phyloP scores from a whole-genome alignment of 108 stramenopile species.

The Bacterosira constricta region DNA sequence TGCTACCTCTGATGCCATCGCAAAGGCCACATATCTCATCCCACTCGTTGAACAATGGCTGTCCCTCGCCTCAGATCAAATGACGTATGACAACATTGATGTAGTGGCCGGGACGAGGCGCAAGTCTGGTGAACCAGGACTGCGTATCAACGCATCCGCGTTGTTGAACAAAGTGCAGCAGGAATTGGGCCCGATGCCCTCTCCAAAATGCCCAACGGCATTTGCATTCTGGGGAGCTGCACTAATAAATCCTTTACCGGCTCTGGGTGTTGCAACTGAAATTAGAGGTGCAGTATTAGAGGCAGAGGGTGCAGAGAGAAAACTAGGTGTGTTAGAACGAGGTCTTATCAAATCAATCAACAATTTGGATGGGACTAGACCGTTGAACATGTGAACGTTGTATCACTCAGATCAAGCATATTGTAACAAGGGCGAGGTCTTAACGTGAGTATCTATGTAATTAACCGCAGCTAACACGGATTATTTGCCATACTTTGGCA shows the following conservation, averaged over 20 bases:
- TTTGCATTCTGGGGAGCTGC: slow-evolving; percentile 66
- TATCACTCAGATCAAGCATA: background rate
- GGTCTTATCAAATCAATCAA: slow-evolving; percentile 56
- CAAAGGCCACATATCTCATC: slow-evolving; percentile 24
- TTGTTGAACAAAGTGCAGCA: slow-evolving; percentile 40
- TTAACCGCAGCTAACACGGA: no score
- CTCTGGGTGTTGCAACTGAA: slow-evolving; percentile 61
- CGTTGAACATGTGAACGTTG: slow-evolving; percentile 37
- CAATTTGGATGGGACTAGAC: slow-evolving; percentile 58
- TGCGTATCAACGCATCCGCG: slow-evolving; percentile 48
- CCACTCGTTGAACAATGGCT: slow-evolving; percentile 57
- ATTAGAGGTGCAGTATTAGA: slow-evolving; percentile 65
- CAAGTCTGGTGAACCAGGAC: slow-evolving; percentile 46
- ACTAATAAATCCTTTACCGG: slow-evolving; percentile 69
- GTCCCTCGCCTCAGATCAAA: slow-evolving; percentile 49
- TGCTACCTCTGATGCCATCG: slow-evolving; percentile 18
- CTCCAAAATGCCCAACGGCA: slow-evolving; percentile 29
- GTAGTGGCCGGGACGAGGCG: slow-evolving; percentile 54
- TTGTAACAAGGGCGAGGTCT: no score
- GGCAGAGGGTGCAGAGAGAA: slow-evolving; percentile 35
- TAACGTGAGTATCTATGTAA: no score
- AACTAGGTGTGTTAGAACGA: slow-evolving; percentile 54
- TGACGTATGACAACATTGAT: slow-evolving; percentile 62
- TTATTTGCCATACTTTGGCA: slow-evolving; percentile 32
- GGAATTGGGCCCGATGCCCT: slow-evolving; percentile 16